Base-by-base conservation (phyloP, 495 filamentous ascomycete genomes). In the Thermothielavioides terrestris region DNA sequence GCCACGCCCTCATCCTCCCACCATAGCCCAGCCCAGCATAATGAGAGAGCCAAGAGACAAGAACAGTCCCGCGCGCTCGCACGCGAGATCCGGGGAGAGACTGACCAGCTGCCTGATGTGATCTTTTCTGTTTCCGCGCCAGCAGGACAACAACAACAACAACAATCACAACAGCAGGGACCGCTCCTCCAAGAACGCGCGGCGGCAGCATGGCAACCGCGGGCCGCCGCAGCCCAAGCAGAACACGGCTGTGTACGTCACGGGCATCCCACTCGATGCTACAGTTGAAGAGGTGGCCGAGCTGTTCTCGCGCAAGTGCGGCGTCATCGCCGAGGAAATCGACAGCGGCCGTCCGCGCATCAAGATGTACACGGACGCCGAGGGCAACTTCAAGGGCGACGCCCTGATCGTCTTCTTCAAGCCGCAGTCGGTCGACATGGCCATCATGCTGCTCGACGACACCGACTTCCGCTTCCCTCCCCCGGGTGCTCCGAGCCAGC, bases 381-480 rank as follows among this genome's bases (percentile, higher is more conserved):
- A 81, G 2, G 92, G 88, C 0, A 80, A 77, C 3, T 88, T 94
- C 72, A 97, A 96, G 66, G 94, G 94, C 40, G 90, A 97, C 60
- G 89, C 86, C 6, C 76, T 97, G 12, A 74, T 99, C 27, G 86
- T 97, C 28, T 99, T 89, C 69, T 95, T 95, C 75, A 86, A 90
- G 49, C 83, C 89, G 0, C 88, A 95, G 64, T 89, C 84, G 20
- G 90, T 99, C 56, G 72, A 84, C 15, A 78, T 94, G 56, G 94
- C 94, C 5, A 87, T 95, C 51, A 82, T 88, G 68, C 80, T 96
- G 74, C 78, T 94, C 12, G 91, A 99, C 65, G 94, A 95, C 56
- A 84, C 85, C 6, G 79, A 90, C 42, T 89, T 97, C 60, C 75
- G 90, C 39, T 68, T 86, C 45, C 79, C 83, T 0, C 56, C 74